phyloP scores from a whole-genome alignment of 192 early-diverging fungal species.

The Diversispora eburnea region DNA sequence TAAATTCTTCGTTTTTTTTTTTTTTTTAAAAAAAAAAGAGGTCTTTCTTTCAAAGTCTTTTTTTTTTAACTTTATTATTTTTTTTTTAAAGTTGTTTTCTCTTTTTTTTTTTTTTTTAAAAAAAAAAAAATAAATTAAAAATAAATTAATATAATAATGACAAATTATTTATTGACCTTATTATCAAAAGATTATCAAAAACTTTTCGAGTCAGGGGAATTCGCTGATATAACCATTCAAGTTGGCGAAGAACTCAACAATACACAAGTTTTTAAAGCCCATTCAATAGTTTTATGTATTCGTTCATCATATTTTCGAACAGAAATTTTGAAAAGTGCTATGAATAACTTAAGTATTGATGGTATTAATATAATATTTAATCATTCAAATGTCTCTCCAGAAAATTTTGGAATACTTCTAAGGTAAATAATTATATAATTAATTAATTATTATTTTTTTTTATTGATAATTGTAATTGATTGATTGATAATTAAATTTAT shows the following conservation, averaged over 20 bases:
- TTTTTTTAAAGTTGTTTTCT: too few species aligned
- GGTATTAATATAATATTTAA: too few species aligned
- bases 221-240: neutral
- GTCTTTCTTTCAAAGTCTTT: too few species aligned
- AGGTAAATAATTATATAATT: neutral
- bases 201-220: neutral
- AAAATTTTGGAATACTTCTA: neutral
- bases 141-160: neutral
- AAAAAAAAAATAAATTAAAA: too few species aligned
- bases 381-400: too few species aligned
- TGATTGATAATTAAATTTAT: neutral
- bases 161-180: neutral
- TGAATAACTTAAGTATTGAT: too few species aligned
- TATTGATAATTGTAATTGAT: neutral
- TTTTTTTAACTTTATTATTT: too few species aligned
- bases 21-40: too few species aligned
- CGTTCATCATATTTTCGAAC: neutral
- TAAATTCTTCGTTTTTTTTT: too few species aligned
- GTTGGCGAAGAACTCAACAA: neutral
- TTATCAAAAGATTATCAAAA: neutral
- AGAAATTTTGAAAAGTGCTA: too few species aligned
- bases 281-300: neutral
- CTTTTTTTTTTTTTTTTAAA: too few species aligned
- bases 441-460: neutral
- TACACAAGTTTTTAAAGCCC: neutral